Evolutionary conservation across 306 rosid genomes (phyloP).

Genomic region (Purshia tridentata): DNA sequence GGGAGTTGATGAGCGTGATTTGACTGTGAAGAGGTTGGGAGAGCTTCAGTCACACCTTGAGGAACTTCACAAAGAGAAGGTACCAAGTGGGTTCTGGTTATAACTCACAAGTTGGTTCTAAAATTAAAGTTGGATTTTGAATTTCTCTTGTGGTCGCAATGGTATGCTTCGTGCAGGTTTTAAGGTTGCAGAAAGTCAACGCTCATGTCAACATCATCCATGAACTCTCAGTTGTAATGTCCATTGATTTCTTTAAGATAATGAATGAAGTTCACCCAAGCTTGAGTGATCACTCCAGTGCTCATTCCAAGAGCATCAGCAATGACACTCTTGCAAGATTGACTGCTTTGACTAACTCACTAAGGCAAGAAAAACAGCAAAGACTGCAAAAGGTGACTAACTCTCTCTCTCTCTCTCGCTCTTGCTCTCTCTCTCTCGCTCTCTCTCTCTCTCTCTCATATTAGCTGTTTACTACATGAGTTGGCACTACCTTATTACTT

Average conservation of each 20-base stretch:
- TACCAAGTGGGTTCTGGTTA: constrained; percentile 13
- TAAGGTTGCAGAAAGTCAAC: constrained; percentile 69
- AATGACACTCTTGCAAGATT: constrained; percentile 82
- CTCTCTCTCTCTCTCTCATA: neutral
- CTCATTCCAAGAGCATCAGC: constrained; percentile 60
- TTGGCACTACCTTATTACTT: neutral
- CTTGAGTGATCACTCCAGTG: constrained; percentile 48
- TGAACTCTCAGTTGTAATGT: constrained; percentile 68
- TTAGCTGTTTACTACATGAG: neutral
- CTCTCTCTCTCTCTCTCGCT: too few relatives aligned
- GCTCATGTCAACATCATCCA: constrained; percentile 48
- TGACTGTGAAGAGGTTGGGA: constrained; percentile 60
- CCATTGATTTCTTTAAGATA: constrained; percentile 57
- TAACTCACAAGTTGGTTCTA: neutral
- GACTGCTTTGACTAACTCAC: constrained; percentile 56
- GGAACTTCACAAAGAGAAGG: constrained; percentile 88
- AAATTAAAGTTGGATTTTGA: constrained; percentile 7
- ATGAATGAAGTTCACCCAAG: constrained; percentile 73
- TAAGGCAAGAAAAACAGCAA: constrained; percentile 65
- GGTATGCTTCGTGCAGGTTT: constrained; percentile 42
- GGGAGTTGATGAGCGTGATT: constrained; percentile 40
- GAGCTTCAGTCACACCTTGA: constrained; percentile 72
- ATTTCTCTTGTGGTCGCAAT: constrained; percentile 12
- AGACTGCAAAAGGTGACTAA: constrained; percentile 73
- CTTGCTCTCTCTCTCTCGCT: too few relatives aligned